Percentiles rank a stretch among this genome's conserved stretches.
Conservation (phyloP, 331 rosid genomes). For the Acacia pycnantha region DNA sequence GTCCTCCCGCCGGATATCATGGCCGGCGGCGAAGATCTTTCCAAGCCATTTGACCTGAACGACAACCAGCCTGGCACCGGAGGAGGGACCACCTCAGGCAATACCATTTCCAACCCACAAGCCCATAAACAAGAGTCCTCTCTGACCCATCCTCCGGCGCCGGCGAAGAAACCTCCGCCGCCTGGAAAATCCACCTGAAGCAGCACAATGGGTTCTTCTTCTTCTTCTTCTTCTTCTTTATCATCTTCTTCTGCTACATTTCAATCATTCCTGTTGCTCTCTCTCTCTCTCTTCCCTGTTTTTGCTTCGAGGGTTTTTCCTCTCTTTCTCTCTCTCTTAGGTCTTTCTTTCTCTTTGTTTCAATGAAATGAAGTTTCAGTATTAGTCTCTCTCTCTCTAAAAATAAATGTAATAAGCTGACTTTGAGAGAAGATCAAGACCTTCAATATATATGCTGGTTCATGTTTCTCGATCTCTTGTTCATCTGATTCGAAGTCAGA, state of each 20-base stretch:
- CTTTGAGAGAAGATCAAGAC: background rate
- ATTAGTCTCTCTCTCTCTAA: background rate
- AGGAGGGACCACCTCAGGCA: background rate
- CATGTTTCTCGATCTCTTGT: background rate
- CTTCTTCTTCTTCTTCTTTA: background rate
- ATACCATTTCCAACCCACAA: background rate
- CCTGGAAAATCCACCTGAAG: constrained; percentile 27
- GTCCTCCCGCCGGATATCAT: constrained; percentile 45
- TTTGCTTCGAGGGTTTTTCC: background rate
- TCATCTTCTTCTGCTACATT: background rate
- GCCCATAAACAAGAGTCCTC: background rate
- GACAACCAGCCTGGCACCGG: background rate
- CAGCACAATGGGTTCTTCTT: background rate
- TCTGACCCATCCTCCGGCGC: constrained; percentile 1
- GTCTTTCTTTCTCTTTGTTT: background rate
- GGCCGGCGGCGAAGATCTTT: constrained; percentile 22
- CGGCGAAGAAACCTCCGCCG: constrained; percentile 39
- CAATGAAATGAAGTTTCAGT: background rate
- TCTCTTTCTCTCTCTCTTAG: background rate
- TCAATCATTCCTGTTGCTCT: background rate
- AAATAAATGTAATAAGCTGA: constrained; percentile 8
- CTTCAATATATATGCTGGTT: background rate
- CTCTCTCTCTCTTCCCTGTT: background rate
- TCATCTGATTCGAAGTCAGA: background rate
- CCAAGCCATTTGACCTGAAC: constrained; percentile 28